phyloP scores from a whole-genome alignment of 129 eudicot genomes.

The Oenanthe sinensis region DNA sequence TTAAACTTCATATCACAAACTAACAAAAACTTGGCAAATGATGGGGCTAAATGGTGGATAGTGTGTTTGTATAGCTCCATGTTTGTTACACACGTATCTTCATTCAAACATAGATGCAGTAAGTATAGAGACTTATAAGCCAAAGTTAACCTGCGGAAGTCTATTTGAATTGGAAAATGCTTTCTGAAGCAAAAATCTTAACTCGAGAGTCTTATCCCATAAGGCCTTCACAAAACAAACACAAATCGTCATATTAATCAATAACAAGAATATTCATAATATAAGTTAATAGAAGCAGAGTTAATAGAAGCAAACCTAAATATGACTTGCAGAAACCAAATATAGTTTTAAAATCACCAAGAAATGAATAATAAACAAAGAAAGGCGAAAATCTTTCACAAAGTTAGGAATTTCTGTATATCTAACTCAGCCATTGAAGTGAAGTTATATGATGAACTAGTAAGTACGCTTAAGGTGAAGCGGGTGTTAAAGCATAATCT shows the following conservation, averaged over 20 bases:
- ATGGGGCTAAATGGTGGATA: background rate
- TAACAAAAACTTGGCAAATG: background rate
- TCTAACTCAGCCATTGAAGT: background rate
- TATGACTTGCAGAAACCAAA: background rate
- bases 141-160: conserved; percentile 71
- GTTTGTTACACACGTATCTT: background rate
- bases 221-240: conserved; percentile 52
- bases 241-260: conserved; percentile 9
- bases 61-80: background rate
- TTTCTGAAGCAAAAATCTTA: conserved; percentile 84
- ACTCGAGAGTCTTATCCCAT: conserved; percentile 91
- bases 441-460: background rate
- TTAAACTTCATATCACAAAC: background rate
- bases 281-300: background rate
- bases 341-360: background rate
- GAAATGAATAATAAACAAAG: background rate
- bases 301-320: background rate
- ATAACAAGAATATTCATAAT: background rate
- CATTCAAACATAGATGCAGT: background rate
- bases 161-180: conserved; percentile 60
- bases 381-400: background rate
- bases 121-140: background rate
- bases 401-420: background rate
- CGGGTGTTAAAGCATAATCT: background rate
- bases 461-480: background rate